phyloP scores from a whole-genome alignment of 805 yeast genomes.

The Schwanniomyces occidentalis region DNA sequence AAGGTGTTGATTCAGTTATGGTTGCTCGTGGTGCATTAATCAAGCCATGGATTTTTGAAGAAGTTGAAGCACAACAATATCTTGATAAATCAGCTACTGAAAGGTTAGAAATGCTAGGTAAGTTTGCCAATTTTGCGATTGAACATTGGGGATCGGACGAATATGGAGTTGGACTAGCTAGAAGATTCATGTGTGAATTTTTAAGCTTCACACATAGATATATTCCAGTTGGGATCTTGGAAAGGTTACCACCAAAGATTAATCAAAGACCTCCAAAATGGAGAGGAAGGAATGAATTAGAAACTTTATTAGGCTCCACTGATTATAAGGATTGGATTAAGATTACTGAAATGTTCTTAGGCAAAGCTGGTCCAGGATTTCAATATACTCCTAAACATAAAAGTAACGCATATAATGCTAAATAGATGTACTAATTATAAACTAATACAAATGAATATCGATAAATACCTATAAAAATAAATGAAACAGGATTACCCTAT shows the following conservation, averaged over 20 bases:
- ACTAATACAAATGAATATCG: constrained; percentile 2
- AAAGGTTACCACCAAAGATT: constrained; percentile 80
- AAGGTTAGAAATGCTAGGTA: constrained; percentile 71
- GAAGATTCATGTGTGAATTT: constrained; percentile 93
- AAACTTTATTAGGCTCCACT: constrained; percentile 80
- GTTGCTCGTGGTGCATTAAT: constrained; percentile 97
- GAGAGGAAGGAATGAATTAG: constrained; percentile 91
- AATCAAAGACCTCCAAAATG: constrained; percentile 94
- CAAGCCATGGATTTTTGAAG: constrained; percentile 99
- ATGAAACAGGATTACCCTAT: background rate
- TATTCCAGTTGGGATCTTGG: constrained; percentile 91
- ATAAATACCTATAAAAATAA: constrained; percentile 1
- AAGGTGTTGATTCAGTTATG: constrained; percentile 90
- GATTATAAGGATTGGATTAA: constrained; percentile 96
- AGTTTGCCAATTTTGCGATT: constrained; percentile 76
- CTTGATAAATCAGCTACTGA: constrained; percentile 89
- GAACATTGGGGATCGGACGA: constrained; percentile 99
- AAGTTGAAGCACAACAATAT: constrained; percentile 84
- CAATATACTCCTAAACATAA: constrained; percentile 91
- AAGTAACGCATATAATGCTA: constrained; percentile 67
- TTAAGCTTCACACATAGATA: constrained; percentile 92
- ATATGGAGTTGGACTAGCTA: constrained; percentile 83
- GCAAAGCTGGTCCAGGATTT: constrained; percentile 75
- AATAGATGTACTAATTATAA: constrained; percentile 1
- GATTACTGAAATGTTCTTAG: constrained; percentile 91